A percentile compares a stretch with the other conserved stretches of the same genome.
Evolutionary conservation across 108 stramenopile genomes (phyloP).

Genomic region (Skeletonema potamos): DNA sequence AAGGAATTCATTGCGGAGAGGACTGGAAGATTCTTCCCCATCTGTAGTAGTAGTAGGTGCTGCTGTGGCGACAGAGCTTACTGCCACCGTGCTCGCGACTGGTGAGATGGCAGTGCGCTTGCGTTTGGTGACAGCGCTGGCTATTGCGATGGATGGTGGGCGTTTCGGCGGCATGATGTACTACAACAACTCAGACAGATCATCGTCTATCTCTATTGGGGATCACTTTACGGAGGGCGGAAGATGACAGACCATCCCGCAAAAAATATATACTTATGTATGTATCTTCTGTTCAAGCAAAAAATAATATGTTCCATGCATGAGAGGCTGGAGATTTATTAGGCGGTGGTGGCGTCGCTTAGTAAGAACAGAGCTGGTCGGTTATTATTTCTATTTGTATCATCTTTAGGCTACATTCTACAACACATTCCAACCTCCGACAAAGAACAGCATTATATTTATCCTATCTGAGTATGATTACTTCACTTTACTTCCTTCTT

Average conservation of each 20-base stretch:
- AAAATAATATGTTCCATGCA: too few species aligned
- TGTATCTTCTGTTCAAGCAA: too few species aligned
- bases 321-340: too few species aligned
- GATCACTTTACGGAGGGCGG: too few species aligned
- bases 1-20: constrained; percentile 66
- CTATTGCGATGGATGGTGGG: background rate
- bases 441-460: background rate
- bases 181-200: too few species aligned
- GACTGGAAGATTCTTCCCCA: background rate
- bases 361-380: too few species aligned
- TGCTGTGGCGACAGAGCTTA: background rate
- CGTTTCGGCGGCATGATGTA: background rate
- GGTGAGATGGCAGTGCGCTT: background rate
- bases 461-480: background rate
- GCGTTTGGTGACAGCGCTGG: background rate
- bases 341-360: too few species aligned
- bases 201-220: too few species aligned
- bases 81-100: background rate
- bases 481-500: background rate
- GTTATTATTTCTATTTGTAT: too few species aligned
- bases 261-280: too few species aligned
- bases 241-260: too few species aligned
- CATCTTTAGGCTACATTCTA: too few species aligned
- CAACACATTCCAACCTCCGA: background rate
- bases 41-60: background rate